A percentile compares a stretch with the other conserved stretches of the same genome.
Conservation (phyloP, 805 yeast genomes). For the Pichia exigua region DNA sequence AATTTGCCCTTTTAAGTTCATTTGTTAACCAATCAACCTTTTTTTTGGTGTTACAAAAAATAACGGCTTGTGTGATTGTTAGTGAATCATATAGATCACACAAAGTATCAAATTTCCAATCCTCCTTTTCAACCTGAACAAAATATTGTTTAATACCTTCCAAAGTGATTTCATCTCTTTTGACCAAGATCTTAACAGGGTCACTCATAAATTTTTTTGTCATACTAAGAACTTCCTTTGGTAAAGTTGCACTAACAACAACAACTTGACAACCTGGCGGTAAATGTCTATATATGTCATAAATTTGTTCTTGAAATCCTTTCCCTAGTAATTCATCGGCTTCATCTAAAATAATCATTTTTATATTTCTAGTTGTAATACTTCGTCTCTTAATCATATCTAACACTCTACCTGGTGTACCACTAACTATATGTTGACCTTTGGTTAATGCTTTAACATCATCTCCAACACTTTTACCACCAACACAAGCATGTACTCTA, state of each 20-base stretch:
- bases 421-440: conserved; percentile 91
- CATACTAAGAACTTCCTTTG: conserved; percentile 83
- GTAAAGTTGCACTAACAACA: conserved; percentile 90
- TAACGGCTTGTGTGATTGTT: conserved; percentile 95
- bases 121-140: conserved; percentile 87
- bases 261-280: conserved; percentile 92
- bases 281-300: conserved; percentile 82
- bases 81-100: conserved; percentile 93
- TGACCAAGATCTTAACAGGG: conserved; percentile 90
- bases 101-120: conserved; percentile 88
- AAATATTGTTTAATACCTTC: conserved; percentile 94
- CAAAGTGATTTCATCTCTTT: conserved; percentile 89
- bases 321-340: conserved; percentile 94
- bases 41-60: conserved; percentile 92
- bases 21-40: conserved; percentile 87
- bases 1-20: conserved; percentile 66
- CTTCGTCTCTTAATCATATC: conserved; percentile 91
- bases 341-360: conserved; percentile 94
- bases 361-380: conserved; percentile 73
- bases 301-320: conserved; percentile 94
- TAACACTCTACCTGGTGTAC: conserved; percentile 96
- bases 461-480: conserved; percentile 87
- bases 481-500: conserved; percentile 93
- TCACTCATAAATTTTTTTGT: conserved; percentile 91
- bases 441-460: conserved; percentile 77